Evolutionary conservation across 257 asterid genomes (phyloP).

Genomic region (Leonotis leonurus): DNA sequence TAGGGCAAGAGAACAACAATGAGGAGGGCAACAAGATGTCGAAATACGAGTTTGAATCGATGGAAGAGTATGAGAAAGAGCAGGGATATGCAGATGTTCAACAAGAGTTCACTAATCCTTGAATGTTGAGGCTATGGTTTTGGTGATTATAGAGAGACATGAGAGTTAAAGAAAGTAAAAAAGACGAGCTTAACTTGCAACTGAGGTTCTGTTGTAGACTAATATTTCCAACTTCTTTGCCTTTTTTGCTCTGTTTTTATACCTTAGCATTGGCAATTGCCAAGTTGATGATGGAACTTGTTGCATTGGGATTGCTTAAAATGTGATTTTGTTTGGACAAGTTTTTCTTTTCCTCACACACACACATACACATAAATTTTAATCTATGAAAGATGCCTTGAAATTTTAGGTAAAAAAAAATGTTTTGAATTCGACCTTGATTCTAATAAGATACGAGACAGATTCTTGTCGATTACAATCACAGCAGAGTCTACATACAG

Average conservation of each 20-base stretch:
- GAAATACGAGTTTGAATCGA: slow-evolving; percentile 50
- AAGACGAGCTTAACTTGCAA: background rate
- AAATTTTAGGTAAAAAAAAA: too few relatives aligned
- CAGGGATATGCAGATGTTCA: slow-evolving; percentile 35
- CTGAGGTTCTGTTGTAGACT: slow-evolving; percentile 6
- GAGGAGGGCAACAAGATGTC: slow-evolving; percentile 29
- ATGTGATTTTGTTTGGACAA: background rate
- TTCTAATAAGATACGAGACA: too few relatives aligned
- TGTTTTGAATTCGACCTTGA: too few relatives aligned
- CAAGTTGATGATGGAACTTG: slow-evolving; percentile 11
- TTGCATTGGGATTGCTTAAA: background rate
- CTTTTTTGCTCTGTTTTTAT: background rate
- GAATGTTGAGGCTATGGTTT: background rate
- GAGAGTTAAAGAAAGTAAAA: background rate
- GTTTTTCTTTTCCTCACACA: background rate
- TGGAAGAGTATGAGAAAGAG: slow-evolving; percentile 53
- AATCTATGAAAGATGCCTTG: too few relatives aligned
- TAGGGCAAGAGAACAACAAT: slow-evolving; percentile 2
- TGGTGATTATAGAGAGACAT: background rate
- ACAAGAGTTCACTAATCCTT: slow-evolving; percentile 36
- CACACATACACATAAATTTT: too few relatives aligned
- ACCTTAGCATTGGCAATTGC: slow-evolving; percentile 9
- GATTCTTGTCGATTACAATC: too few relatives aligned
- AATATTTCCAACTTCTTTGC: slow-evolving; percentile 6
- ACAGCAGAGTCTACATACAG: too few relatives aligned